Conservation (phyloP, 331 rosid species). For the Stylosanthes scabra region DNA sequence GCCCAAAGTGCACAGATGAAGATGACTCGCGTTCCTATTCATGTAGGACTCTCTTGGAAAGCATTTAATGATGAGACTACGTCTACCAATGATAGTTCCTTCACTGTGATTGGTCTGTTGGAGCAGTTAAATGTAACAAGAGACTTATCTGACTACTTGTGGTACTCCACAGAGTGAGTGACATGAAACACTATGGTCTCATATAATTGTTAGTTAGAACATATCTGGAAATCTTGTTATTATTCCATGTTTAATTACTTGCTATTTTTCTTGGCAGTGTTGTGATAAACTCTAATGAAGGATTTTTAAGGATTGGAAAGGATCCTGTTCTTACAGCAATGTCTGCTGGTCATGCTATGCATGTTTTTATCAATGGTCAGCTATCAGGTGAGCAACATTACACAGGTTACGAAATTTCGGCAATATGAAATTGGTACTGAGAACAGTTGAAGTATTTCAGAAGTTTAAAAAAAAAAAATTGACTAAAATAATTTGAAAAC, state of each 20-base stretch:
- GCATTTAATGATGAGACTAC: conserved; percentile 83
- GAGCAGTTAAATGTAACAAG: conserved; percentile 97
- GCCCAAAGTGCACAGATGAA: conserved; percentile 83
- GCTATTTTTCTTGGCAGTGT: conserved; percentile 55
- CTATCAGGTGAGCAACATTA: conserved; percentile 71
- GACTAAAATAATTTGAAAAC: neutral
- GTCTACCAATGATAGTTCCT: conserved; percentile 69
- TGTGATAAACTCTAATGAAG: conserved; percentile 66
- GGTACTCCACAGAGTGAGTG: conserved; percentile 99
- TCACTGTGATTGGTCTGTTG: conserved; percentile 73
- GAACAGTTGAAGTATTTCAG: conserved; percentile 5
- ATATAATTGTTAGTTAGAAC: neutral
- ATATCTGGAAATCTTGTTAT: neutral
- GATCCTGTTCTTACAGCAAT: conserved; percentile 70
- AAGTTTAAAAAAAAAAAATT: neutral
- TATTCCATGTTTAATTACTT: conserved; percentile 10
- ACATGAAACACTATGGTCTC: conserved; percentile 14
- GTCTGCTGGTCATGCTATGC: conserved; percentile 96
- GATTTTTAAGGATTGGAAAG: conserved; percentile 71
- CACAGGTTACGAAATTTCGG: neutral
- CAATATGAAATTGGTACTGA: neutral
- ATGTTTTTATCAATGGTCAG: conserved; percentile 80
- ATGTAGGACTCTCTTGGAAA: conserved; percentile 86
- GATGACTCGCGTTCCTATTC: conserved; percentile 89
- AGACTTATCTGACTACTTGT: conserved; percentile 89